These are phyloP conservation scores for Barnettozyma populi DNA, from an alignment of 805 yeast species.

Conservation along the genomic window DNA sequence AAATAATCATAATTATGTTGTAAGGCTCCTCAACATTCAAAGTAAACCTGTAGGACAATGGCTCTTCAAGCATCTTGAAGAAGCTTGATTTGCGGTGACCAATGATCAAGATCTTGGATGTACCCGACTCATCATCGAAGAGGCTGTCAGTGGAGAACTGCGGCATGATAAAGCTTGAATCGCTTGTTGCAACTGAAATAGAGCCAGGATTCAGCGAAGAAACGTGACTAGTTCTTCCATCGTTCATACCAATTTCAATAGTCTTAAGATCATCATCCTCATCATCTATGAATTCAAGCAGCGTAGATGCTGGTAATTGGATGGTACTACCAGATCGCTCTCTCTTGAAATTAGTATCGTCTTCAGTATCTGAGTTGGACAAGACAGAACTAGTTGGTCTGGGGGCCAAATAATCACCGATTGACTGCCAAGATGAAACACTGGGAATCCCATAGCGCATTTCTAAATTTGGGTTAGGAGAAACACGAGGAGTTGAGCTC, in stretches of 20 bases:
- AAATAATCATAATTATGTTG: constrained; percentile 19
- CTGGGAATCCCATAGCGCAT: constrained; percentile 3
- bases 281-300: not conserved
- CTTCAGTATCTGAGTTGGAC: constrained; percentile 25
- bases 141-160: constrained; percentile 6
- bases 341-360: constrained; percentile 12
- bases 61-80: constrained; percentile 15
- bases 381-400: constrained; percentile 27
- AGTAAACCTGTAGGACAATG: constrained; percentile 17
- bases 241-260: constrained; percentile 22
- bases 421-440: constrained; percentile 21
- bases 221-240: constrained; percentile 8
- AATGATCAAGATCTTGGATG: constrained; percentile 20
- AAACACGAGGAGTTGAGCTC: not conserved
- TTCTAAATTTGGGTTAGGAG: constrained; percentile 2
- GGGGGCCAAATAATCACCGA: constrained; percentile 14
- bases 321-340: not conserved
- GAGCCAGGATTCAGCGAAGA: not conserved
- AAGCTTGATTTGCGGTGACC: constrained; percentile 21
- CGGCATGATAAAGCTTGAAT: constrained; percentile 20
- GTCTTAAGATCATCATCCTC: constrained; percentile 21
- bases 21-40: constrained; percentile 14
- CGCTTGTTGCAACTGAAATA: not conserved
- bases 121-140: not conserved
- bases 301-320: not conserved